Base-by-base conservation (phyloP, 805 yeast species). In the Helenozyma rhizophorensis region DNA sequence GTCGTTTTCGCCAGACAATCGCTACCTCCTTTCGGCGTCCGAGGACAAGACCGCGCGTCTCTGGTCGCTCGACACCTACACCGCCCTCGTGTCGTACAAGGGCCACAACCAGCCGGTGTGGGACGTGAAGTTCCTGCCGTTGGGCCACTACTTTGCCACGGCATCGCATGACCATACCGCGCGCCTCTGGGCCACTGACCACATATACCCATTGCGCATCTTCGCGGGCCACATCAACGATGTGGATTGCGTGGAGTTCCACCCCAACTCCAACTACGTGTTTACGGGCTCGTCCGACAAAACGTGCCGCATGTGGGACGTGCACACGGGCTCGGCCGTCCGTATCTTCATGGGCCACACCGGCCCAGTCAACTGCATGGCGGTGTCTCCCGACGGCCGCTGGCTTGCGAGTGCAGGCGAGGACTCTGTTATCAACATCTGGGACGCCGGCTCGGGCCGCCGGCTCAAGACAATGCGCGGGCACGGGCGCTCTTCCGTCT, bases 141-240 rank as follows among this genome's bases (percentile, higher is more conserved):
- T 84, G 49, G 98, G 98, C 4, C 97, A 93, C 62, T 93, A 93
- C 62, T 93, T 93, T 60, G 96, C 94, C n/a, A 89, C 97, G 0
- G 96, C 94, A 0, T 86, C 96, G 2, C 96, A 89, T 54, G 99
- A 93, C 55, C 97, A 89, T 57, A 93, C 98, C 0, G 97, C 97
- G 1, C 74, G 97, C 41, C 68, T 93, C 36, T 93, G 99, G 99
- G 88, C 96, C 16, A 87, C 95, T 48, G 98, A 93, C 57, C 99
- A 93, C 60, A 89, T 93, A 27, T 89, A 90, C 55, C 97, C 99
- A 23, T 68, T 93, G 49, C 72, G 98, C 47, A 85, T 93, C 16
- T 90, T 93, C 67, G 97, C 97, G 0, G 99, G 99, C 1, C 99
- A 93, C 61, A 73, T 89, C 50, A 84, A 87, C 51, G 99, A 93